These are phyloP conservation scores for Polytrichum commune DNA, from an alignment of 225 moss, liverwort and hornwort species.

Conservation along the genomic window DNA sequence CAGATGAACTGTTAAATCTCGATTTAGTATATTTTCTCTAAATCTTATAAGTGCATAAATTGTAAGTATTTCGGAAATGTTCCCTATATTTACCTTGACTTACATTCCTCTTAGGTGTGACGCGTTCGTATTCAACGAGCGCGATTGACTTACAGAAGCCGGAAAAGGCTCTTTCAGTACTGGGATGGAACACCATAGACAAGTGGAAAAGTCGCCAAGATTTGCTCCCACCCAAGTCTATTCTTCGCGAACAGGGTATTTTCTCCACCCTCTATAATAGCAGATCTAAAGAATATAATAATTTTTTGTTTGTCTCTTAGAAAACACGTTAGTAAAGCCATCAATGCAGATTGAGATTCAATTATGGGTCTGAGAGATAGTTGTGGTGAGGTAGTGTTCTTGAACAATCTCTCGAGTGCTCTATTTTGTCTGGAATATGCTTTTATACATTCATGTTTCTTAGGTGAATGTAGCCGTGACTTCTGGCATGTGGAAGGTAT, in stretches of 20 bases:
- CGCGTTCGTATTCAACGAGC: conserved; percentile 20
- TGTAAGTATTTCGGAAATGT: not conserved
- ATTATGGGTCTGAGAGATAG: not conserved
- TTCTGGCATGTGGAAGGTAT: not conserved
- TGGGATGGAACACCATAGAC: conserved; percentile 54
- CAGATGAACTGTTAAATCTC: not conserved
- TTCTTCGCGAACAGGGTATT: conserved; percentile 36
- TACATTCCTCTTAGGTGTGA: conserved; percentile 17
- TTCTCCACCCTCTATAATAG: not conserved
- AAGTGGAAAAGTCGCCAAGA: conserved; percentile 60
- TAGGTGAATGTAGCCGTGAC: not conserved
- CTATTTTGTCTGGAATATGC: not conserved
- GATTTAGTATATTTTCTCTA: not conserved
- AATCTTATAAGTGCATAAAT: not conserved
- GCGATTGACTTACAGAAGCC: conserved; percentile 36
- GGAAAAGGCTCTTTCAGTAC: conserved; percentile 36
- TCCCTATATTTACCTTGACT: not conserved
- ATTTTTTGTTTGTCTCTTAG: conserved; percentile 4
- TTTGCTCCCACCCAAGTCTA: conserved; percentile 38
- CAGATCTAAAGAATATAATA: not conserved
- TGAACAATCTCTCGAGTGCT: not conserved
- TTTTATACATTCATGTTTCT: not conserved
- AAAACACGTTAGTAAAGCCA: not conserved
- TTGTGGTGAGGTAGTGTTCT: not conserved
- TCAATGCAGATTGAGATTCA: not conserved